phyloP scores from a whole-genome alignment of 2,329 filamentous ascomycete species.

The Fusarium floridanum region DNA sequence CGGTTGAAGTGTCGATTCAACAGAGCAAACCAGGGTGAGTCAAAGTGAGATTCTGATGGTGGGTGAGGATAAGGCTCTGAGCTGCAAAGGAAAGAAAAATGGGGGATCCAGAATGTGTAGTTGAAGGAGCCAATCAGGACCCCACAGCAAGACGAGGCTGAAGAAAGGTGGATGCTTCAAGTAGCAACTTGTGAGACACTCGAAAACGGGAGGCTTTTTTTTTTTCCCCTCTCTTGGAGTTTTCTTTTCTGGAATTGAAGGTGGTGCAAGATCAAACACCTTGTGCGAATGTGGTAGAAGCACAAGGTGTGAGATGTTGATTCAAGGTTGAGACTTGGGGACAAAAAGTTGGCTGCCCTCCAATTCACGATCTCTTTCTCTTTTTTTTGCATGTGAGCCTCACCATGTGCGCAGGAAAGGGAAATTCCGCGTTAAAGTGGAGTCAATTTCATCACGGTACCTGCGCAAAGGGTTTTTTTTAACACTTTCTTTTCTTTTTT shows the following conservation, averaged over 20 bases:
- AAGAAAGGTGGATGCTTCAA: slow-evolving; percentile 3
- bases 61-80: slow-evolving; percentile 27
- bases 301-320: slow-evolving; percentile 4
- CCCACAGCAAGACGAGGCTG: not conserved
- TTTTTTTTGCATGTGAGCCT: slow-evolving; percentile 32
- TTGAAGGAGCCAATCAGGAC: slow-evolving; percentile 22
- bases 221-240: not conserved
- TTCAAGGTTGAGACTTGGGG: slow-evolving; percentile 6
- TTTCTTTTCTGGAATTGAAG: not conserved
- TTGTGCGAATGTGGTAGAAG: slow-evolving; percentile 16
- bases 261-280: slow-evolving; percentile 4
- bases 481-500: not conserved
- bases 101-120: not conserved
- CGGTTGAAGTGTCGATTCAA: not conserved
- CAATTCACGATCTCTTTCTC: not conserved
- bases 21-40: not conserved
- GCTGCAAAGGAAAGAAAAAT: slow-evolving; percentile 1
- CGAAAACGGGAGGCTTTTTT: slow-evolving; percentile 6
- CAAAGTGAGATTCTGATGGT: slow-evolving; percentile 21
- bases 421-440: slow-evolving; percentile 23
- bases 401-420: not conserved
- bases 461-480: not conserved
- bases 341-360: not conserved
- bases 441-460: slow-evolving; percentile 7
- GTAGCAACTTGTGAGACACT: not conserved